phyloP scores from a whole-genome alignment of 1,284 basidiomycete species.

The Singerocomus rubriflavus region DNA sequence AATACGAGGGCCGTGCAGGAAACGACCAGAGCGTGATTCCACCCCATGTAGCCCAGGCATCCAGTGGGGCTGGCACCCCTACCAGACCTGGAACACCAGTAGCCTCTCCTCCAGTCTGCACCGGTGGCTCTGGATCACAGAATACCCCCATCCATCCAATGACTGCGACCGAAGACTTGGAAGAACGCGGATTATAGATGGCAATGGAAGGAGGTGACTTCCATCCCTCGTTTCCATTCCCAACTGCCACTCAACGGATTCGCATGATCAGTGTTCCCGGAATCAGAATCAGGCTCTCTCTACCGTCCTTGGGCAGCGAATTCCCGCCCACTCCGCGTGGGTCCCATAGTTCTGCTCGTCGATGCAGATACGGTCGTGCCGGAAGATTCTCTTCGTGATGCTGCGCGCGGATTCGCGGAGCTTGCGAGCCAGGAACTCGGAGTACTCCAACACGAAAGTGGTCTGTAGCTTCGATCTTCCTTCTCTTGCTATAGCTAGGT shows the following conservation, averaged over 20 bases:
- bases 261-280: conserved; percentile 40
- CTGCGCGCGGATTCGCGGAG: conserved; percentile 74
- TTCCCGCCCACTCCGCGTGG: conserved; percentile 54
- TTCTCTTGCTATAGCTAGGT: not conserved
- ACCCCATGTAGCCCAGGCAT: conserved; percentile 13
- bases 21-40: conserved; percentile 25
- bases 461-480: conserved; percentile 32
- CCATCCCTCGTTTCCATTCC: not conserved
- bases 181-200: conserved; percentile 63
- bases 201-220: conserved; percentile 60
- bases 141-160: conserved; percentile 12
- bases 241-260: conserved; percentile 1
- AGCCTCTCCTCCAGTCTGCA: conserved; percentile 13
- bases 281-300: conserved; percentile 47
- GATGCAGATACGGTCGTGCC: conserved; percentile 87
- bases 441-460: conserved; percentile 82
- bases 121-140: conserved; percentile 8
- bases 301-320: conserved; percentile 68
- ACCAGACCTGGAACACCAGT: conserved; percentile 24
- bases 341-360: conserved; percentile 67
- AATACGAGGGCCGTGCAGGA: conserved; percentile 29
- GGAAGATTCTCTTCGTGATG: conserved; percentile 82
- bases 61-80: conserved; percentile 24
- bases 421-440: conserved; percentile 61
- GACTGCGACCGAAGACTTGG: conserved; percentile 51